Base-by-base conservation (phyloP, 768 basidiomycete genomes). In the Albatrellus ellisii region DNA sequence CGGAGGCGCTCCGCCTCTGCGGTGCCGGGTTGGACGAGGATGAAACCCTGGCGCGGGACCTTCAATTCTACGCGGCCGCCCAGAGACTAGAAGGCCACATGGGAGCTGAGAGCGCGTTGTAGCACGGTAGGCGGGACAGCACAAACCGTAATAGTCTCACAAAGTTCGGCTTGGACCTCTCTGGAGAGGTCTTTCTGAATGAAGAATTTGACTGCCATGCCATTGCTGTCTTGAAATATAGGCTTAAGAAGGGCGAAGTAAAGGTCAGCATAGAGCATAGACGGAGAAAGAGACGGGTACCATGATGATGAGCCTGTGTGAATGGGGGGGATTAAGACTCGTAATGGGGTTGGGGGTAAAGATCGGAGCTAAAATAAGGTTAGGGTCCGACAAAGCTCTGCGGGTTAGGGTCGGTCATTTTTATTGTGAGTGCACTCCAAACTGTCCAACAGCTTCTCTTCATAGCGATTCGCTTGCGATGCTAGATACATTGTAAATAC, bases 11-110 rank as follows among this genome's bases (percentile, higher is more conserved):
- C 74, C 51, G 77, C 82, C 58, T 88, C 84, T 0, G 69, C 51
- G 2, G 79, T 79, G 3, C 73, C 73, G 4, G 72, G 72, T 43
- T 84, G 75, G 9, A 81, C 70, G 22, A 88, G 67, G 32, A 88
- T 66, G 52, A 75, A 86, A 6, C 85, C 85, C 50, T 73, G 73
- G 18, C 83, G 68, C 2, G 85, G 85, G 0, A 87, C 79, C 59
- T 87, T 87, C 10, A 68, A 61, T 54, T 86, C 82, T 12, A 88
- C 78, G 43, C 80, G 67, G 1, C 85, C 85, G 2, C 85, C 85
- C 10, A 83, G 68, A 24, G 73, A 66, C 82, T 86, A 44, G 18
- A 9, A 6, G 15, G 20, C 42, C 22, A 10, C 28, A 6, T 8
- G 37, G 33, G 10, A 12, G 12, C 20, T 25, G 27, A 1, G 8